Base-by-base conservation (phyloP, 257 asterid genomes). In the Striga asiatica region DNA sequence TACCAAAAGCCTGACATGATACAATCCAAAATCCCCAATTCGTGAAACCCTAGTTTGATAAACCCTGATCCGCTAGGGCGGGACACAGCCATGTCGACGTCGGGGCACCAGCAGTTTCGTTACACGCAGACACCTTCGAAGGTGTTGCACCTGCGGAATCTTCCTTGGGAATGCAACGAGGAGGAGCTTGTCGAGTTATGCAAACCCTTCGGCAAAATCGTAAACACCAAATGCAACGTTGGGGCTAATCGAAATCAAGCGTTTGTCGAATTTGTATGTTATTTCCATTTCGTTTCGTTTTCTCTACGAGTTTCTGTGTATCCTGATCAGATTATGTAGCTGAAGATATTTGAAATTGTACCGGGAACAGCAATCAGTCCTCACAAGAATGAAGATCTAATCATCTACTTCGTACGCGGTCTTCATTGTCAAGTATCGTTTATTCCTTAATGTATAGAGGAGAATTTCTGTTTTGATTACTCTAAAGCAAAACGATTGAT, bases 171-270 rank as follows among this genome's bases (percentile, higher is more conserved):
- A 68, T 88, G 93, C 72, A 61, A 13, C 54, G 85, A 84, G 34
- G 96, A 88, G 54, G 93, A 87, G 71, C 94, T 87, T 22, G 45
- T 83, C 58, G 84, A 83, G 66, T 73, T 87, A n/a, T 81, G 92
- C 56, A 71, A 61, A 53, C 92, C 94, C 54, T 87, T 87, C 56
- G 92, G 96, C 53, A 76, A 65, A 67, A 73, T 87, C 70, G 81
- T 87, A 58, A 87, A 87, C 71, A 83, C 94, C 67, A 86, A 83
- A 74, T 71, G 77, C 81, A 79, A 74, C 73, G 96, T 81, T 21
- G 96, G 94, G 51, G 82, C 94, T 51, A 79, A 87, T 65, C 85
- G 79, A 20, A 87, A 87, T 65, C 96, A 87, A 74, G 94, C 96
- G 27, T 87, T 87, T 25, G 87, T 87, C 25, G 96, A 84, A 79